These are phyloP conservation scores for Puccinia brachypodii DNA, from an alignment of 1,284 basidiomycete species.

Conservation along the genomic window DNA sequence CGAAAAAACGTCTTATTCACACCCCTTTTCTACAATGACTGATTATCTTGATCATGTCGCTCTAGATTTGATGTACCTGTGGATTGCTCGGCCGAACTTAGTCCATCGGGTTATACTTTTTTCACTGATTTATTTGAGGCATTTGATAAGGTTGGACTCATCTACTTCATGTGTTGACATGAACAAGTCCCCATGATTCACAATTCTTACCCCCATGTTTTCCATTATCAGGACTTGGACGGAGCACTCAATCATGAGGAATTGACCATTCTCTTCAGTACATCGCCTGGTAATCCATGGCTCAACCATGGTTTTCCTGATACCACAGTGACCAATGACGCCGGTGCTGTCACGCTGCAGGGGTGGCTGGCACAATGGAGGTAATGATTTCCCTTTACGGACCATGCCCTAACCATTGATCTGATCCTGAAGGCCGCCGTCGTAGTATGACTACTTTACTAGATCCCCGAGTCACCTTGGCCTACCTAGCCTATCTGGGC, in stretches of 20 bases:
- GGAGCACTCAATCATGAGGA: constrained; percentile 85
- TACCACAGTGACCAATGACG: constrained; percentile 84
- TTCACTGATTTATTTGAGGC: constrained; percentile 95
- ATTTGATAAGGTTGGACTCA: constrained; percentile 75
- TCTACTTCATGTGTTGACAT: not conserved
- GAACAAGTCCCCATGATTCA: not conserved
- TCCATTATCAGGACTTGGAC: constrained; percentile 72
- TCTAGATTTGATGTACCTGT: constrained; percentile 82
- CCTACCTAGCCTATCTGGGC: constrained; percentile 92
- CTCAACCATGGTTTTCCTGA: constrained; percentile 78
- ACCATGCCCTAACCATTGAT: not conserved
- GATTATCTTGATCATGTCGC: constrained; percentile 23
- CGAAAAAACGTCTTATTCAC: not conserved
- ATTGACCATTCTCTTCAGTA: constrained; percentile 83
- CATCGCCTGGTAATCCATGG: constrained; percentile 94
- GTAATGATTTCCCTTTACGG: constrained; percentile 59
- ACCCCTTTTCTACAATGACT: constrained; percentile 33
- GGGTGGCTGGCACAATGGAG: constrained; percentile 99
- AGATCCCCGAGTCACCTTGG: constrained; percentile 84
- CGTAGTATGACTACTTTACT: constrained; percentile 91
- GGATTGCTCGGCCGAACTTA: constrained; percentile 93
- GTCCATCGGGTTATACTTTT: constrained; percentile 90
- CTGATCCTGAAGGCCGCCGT: constrained; percentile 30
- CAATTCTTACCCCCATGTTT: constrained; percentile 1
- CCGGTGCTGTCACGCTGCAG: constrained; percentile 87